phyloP scores from a whole-genome alignment of 2,329 filamentous ascomycete species.

The Raffaelea albimanens region DNA sequence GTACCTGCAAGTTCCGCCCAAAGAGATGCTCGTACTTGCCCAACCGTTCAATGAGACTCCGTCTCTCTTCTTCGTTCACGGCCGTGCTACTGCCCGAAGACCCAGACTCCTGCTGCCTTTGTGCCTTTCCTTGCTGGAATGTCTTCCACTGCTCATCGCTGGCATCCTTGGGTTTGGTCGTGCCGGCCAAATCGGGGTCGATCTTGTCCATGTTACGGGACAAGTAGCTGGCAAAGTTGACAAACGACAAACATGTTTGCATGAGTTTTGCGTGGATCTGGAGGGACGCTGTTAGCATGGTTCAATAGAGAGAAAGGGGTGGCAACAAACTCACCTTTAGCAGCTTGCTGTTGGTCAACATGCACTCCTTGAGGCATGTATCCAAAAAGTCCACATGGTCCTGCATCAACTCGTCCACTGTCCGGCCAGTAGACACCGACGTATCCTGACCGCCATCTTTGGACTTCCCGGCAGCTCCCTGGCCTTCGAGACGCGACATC shows the following conservation, averaged over 20 bases:
- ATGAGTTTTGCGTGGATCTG: conserved; percentile 97
- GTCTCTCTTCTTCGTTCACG: conserved; percentile 24
- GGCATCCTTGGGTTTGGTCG: conserved; percentile 48
- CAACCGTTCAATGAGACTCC: conserved; percentile 67
- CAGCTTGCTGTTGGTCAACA: conserved; percentile 94
- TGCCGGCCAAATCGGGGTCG: conserved; percentile 64
- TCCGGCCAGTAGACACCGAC: conserved; percentile 38
- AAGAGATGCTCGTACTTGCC: conserved; percentile 92
- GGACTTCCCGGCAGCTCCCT: conserved; percentile 17
- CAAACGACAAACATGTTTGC: conserved; percentile 91
- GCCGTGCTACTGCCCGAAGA: conserved; percentile 23
- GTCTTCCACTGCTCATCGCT: conserved; percentile 51
- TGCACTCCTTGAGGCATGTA: conserved; percentile 96
- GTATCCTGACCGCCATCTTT: too few relatives aligned
- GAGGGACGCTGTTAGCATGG: not conserved
- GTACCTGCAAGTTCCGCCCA: conserved; percentile 79
- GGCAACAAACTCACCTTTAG: conserved; percentile 55
- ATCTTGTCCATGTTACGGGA: conserved; percentile 75
- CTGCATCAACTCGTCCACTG: conserved; percentile 97
- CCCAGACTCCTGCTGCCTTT: conserved; percentile 21
- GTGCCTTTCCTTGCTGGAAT: conserved; percentile 37
- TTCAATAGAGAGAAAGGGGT: not conserved
- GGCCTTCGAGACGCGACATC: conserved; percentile 68
- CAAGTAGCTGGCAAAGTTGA: conserved; percentile 78
- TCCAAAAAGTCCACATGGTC: conserved; percentile 97